phyloP scores from a whole-genome alignment of 1,284 basidiomycete species.

The Schizopora paradoxa region DNA sequence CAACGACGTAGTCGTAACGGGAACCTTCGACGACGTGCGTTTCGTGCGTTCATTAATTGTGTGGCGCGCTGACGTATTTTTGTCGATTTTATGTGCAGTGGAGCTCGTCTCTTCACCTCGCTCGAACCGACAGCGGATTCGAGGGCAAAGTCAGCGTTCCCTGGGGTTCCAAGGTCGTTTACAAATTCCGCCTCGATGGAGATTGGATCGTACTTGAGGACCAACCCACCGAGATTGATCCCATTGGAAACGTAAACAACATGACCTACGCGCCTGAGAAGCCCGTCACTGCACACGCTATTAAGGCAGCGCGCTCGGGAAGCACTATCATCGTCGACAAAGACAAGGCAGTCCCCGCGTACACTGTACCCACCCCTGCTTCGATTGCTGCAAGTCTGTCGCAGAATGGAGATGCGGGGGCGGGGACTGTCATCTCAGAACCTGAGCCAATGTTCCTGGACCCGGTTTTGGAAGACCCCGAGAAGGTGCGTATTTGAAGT shows the following conservation, averaged over 20 bases:
- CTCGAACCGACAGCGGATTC: slow-evolving; percentile 51
- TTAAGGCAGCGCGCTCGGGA: background rate
- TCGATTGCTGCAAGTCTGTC: too few relatives aligned
- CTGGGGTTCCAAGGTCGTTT: slow-evolving; percentile 57
- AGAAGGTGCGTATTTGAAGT: too few relatives aligned
- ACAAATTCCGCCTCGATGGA: slow-evolving; percentile 80
- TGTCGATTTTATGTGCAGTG: slow-evolving; percentile 41
- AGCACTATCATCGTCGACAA: background rate
- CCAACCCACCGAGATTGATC: slow-evolving; percentile 58
- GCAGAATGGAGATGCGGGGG: too few relatives aligned
- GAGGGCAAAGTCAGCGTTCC: slow-evolving; percentile 50
- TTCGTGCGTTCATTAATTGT: background rate
- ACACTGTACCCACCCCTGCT: too few relatives aligned
- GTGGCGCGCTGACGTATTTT: slow-evolving; percentile 7
- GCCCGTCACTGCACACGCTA: slow-evolving; percentile 24
- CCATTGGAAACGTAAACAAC: slow-evolving; percentile 67
- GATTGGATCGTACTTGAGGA: slow-evolving; percentile 53
- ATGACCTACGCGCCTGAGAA: slow-evolving; percentile 57
- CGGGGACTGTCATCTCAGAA: slow-evolving; percentile 13
- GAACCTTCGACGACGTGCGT: slow-evolving; percentile 72
- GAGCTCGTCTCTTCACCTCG: slow-evolving; percentile 53
- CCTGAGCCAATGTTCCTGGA: too few relatives aligned
- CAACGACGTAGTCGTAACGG: slow-evolving; percentile 61
- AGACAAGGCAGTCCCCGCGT: too few relatives aligned
- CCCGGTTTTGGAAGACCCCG: too few relatives aligned